Evolutionary conservation across 192 early-diverging fungal species (phyloP), one percentile per base, ranked within the genome.

Genomic region (Cetraspora pellucida): DNA sequence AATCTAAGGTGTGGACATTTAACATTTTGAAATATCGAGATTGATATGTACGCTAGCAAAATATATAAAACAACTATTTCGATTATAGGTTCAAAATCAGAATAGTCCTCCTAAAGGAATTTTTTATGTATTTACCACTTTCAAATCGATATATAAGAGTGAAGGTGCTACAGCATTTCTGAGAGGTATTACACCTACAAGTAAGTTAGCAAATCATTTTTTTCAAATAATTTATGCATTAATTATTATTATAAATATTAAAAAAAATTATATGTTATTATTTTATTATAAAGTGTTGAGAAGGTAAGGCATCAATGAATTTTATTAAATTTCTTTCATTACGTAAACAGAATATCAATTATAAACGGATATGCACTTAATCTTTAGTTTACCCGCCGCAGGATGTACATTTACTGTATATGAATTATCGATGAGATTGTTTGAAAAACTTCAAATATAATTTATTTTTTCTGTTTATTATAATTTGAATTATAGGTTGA

Each of bases 341-440:
- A 50, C 25, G 31, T 17, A 64, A 25, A 10, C 31, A 23, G 14
- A 10, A 43, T 27, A 13, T 28, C 37, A 19, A 75, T 10, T 10
- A 17, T 43, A 64, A 9, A 21, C 28, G 0, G n/a, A 31, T 44
- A 65, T 76, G 19, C 75, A 80, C 1, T 81, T 85, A 27, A 74
- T 87, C 50, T 81, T 82, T 71, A 88, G 87, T 70, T 82, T 93
- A 46, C 93, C 93, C 28, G 93, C 93, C n/a, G 93, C 93, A 21
- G 93, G 85, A 19, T 88, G 88, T 21, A 94, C 93, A 2, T 94
- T 94, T 81, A 86, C 89, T 28, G 84, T 91, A 0, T 94, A 94
- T 67, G 93, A 94, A 74, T 79, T 92, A 55, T 80, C 80, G 17
- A 88, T 89, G 82, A 63, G 88, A 37, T 71, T 82, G 5, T 31